phyloP scores from a whole-genome alignment of 805 yeast genomes.

The Lipomyces mesembrius region DNA sequence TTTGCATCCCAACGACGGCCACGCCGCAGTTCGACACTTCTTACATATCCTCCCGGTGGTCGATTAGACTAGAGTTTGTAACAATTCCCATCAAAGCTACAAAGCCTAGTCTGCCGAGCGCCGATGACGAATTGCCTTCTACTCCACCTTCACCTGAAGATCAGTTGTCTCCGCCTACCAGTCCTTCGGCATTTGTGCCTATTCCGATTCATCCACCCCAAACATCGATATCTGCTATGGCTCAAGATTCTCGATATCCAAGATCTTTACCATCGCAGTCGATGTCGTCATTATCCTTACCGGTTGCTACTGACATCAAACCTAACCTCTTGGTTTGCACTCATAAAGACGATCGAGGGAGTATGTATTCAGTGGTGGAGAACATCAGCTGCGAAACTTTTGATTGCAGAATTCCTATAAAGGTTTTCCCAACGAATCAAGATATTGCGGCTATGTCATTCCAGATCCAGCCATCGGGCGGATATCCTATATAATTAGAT shows the following conservation, averaged over 20 bases:
- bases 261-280: conserved; percentile 7
- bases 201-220: conserved; percentile 8
- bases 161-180: conserved; percentile 3
- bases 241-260: neutral
- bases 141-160: conserved; percentile 5
- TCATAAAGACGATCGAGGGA: conserved; percentile 40
- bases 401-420: conserved; percentile 53
- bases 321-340: conserved; percentile 46
- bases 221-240: conserved; percentile 1
- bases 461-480: conserved; percentile 26
- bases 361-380: conserved; percentile 30
- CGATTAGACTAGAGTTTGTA: conserved; percentile 43
- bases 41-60: conserved; percentile 43
- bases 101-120: neutral
- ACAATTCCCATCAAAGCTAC: conserved; percentile 32
- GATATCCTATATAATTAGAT: conserved; percentile 19
- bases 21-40: conserved; percentile 46
- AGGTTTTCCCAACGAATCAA: conserved; percentile 53
- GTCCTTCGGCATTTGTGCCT: conserved; percentile 7
- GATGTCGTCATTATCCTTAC: neutral
- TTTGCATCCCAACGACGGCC: conserved; percentile 46
- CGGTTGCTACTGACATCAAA: conserved; percentile 4
- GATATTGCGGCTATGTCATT: conserved; percentile 53
- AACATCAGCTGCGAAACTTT: conserved; percentile 42
- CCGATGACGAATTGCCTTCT: neutral